Percentiles rank a stretch among this genome's conserved stretches.
phyloP scores from a whole-genome alignment of 495 filamentous ascomycete species.

The Cudoniella acicularis region DNA sequence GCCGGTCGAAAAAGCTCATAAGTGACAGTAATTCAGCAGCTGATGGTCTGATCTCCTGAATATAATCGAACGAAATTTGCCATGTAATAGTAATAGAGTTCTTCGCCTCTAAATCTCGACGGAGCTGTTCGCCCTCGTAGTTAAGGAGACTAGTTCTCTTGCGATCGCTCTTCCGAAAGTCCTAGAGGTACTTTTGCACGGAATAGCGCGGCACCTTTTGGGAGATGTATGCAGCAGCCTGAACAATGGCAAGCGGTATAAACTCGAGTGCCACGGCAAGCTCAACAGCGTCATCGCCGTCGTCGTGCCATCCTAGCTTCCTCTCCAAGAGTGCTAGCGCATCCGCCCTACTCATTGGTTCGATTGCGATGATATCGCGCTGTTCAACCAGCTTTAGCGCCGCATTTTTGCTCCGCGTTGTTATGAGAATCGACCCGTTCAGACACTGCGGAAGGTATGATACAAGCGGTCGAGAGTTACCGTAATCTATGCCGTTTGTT shows the following conservation, averaged over 20 bases:
- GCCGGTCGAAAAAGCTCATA: constrained; percentile 34
- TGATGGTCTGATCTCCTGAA: constrained; percentile 26
- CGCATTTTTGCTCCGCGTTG: constrained; percentile 29
- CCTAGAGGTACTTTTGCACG: constrained; percentile 32
- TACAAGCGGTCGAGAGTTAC: constrained; percentile 10
- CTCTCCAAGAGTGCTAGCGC: constrained; percentile 37
- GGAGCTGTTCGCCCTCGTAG: constrained; percentile 31
- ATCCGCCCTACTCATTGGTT: constrained; percentile 32
- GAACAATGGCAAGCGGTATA: constrained; percentile 45
- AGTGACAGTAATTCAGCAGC: constrained; percentile 36
- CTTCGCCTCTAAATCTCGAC: constrained; percentile 36
- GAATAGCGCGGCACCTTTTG: constrained; percentile 26
- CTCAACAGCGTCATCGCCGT: constrained; percentile 2
- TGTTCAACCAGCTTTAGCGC: constrained; percentile 32
- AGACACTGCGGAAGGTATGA: constrained; percentile 29
- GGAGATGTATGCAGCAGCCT: constrained; percentile 43
- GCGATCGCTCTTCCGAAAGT: constrained; percentile 34
- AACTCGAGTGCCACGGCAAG: constrained; percentile 35
- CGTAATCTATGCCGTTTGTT: constrained; percentile 8
- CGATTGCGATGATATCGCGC: constrained; percentile 35
- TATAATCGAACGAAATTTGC: constrained; percentile 46
- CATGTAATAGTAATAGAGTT: constrained; percentile 45
- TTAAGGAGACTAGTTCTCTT: constrained; percentile 35
- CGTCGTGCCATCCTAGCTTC: constrained; percentile 28
- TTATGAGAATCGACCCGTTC: constrained; percentile 39